Evolutionary conservation across 306 rosid genomes (phyloP).

Genomic region (Inga leiocalycina): DNA sequence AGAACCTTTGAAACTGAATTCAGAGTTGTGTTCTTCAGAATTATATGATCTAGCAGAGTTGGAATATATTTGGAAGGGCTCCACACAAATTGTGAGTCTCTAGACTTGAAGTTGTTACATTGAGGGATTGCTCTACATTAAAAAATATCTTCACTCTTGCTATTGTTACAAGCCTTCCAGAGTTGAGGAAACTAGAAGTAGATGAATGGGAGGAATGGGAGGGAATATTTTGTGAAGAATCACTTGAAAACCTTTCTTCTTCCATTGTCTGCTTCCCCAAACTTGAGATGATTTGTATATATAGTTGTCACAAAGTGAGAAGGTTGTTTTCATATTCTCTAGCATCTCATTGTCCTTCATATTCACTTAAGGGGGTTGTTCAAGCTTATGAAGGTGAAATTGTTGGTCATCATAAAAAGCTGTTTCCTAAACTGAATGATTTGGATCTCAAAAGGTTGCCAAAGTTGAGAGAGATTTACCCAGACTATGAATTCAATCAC

Average conservation of each 20-base stretch:
- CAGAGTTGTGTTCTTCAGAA: no score
- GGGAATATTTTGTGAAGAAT: slow-evolving; percentile 16
- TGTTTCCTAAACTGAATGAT: background rate
- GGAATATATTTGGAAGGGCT: background rate
- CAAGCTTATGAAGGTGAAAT: background rate
- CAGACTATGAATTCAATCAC: background rate
- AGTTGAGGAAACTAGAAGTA: background rate
- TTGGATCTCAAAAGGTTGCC: background rate
- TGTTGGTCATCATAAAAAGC: no score
- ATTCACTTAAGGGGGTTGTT: background rate
- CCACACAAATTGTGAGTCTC: background rate
- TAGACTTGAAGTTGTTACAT: no score
- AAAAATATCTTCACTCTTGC: background rate
- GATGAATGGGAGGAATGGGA: background rate
- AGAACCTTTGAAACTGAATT: no score
- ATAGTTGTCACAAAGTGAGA: background rate
- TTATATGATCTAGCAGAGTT: no score
- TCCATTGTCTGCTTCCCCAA: slow-evolving; percentile 4
- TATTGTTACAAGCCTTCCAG: background rate
- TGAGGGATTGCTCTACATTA: background rate
- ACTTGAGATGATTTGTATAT: accelerated
- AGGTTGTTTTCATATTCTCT: background rate
- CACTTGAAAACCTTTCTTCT: background rate
- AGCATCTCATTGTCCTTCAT: background rate
- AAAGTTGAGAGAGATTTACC: background rate